Evolutionary conservation across 441 rosid genomes (phyloP).

Genomic region (Populus hybrid): DNA sequence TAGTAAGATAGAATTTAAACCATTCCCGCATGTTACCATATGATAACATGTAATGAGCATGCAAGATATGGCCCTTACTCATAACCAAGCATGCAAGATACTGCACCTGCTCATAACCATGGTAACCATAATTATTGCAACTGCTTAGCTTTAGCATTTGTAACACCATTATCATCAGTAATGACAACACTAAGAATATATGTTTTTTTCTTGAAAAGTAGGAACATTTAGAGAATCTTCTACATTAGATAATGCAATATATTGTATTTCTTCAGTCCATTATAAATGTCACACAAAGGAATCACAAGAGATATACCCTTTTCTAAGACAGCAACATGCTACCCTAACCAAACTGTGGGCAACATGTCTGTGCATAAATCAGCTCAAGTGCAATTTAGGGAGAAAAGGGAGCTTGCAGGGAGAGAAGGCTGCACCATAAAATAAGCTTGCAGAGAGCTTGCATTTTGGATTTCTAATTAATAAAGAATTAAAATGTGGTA

Average conservation of each 20-base stretch:
- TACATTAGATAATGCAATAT: neutral
- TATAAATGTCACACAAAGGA: neutral
- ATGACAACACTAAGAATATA: neutral
- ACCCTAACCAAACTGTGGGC: neutral
- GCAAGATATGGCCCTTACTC: too few species aligned
- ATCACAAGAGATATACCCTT: neutral
- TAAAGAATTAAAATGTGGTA: neutral
- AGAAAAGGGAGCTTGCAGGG: neutral
- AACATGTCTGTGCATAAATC: neutral
- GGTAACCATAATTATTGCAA: neutral
- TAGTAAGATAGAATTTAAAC: neutral
- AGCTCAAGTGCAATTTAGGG: neutral
- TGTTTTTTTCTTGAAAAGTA: neutral
- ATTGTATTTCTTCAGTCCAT: neutral
- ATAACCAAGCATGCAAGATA: too few species aligned
- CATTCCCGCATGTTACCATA: neutral
- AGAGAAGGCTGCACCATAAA: neutral
- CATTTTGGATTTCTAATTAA: neutral
- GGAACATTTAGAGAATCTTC: neutral
- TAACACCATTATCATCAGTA: neutral
- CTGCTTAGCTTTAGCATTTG: neutral
- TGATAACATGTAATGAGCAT: neutral
- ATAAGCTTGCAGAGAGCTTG: neutral
- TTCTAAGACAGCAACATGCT: neutral
- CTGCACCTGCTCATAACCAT: neutral